Base-by-base conservation (phyloP, 75 land plant genomes). In the Cupressus sempervirens region DNA sequence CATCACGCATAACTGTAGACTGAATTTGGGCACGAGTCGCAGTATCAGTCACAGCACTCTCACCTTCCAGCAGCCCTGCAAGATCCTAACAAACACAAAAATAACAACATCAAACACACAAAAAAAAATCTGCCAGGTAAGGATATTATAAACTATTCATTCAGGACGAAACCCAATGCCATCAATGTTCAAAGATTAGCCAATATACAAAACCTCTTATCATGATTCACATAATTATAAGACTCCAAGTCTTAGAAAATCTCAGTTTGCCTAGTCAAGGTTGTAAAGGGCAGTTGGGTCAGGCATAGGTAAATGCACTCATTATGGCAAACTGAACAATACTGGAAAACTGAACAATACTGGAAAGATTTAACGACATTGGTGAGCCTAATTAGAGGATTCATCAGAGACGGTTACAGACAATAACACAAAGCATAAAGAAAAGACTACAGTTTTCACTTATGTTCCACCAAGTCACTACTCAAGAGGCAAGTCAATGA, bases 61-160 rank as follows among this genome's bases (percentile, higher is more conserved):
- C 94, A 81, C 88, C 88, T 82, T 94, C 96, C 86, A 98, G 82
- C 36, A 92, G 92, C n/a, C 84, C 91, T 81, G 96, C 93, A 84
- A 94, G 83, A 81, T 80, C 90, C 95, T 94, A 85, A 52, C 15
- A 54, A 52, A 35, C 65, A 50, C 10, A 53, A 52, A 82, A 36
- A 79, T 6, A 62, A 62, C n/a, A 35, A 72, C 35, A 32, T 32
- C 74, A 72, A 35, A 70, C 74, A 68, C 29, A 72, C 12, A 14
- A 72, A 72, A 32, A 32, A 72, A 32, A 11, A 62, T 32, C 35
- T n/a, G 12, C 32, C 35, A 23, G 67, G 67, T 6, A 62, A 23
- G n/a, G 67, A 62, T 62, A 62, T 62, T 23, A 23, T 23, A 62
- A 7, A 26, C n/a, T 62, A 62, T 32, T 32, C 35, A 11, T 72